A percentile compares a stretch with the other conserved stretches of the same genome.
Evolutionary conservation across 164 flowering plant species (phyloP).

Genomic region (Umbilicus rupestris): DNA sequence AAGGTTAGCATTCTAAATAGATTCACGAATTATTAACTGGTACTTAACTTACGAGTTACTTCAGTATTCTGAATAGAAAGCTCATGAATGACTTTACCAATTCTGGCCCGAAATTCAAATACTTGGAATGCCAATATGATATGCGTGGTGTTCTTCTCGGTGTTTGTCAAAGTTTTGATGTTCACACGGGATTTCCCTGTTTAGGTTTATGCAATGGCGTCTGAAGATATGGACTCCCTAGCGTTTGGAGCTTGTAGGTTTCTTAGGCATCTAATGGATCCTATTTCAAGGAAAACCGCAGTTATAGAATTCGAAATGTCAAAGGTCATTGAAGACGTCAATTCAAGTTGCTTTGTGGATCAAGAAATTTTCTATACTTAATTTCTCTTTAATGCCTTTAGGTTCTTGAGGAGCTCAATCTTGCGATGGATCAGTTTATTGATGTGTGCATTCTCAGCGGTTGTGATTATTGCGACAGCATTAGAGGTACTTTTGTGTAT

Average conservation of each 20-base stretch:
- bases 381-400: conserved; percentile 18
- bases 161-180: background rate
- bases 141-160: too few relatives aligned
- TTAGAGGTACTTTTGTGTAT: conserved; percentile 48
- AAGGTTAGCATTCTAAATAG: conserved; percentile 4
- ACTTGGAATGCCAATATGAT: too few relatives aligned
- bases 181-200: background rate
- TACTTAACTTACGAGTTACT: background rate
- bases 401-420: conserved; percentile 81
- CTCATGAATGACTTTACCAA: background rate
- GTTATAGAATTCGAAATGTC: conserved; percentile 90
- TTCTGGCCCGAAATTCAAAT: background rate
- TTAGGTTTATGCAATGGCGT: conserved; percentile 94
- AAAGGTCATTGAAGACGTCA: conserved; percentile 38
- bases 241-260: conserved; percentile 96
- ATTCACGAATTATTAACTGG: background rate
- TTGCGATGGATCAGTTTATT: conserved; percentile 92
- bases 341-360: background rate
- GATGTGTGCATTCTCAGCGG: conserved; percentile 97
- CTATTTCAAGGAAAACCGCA: conserved; percentile 81
- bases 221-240: conserved; percentile 98
- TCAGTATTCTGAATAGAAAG: background rate
- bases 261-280: conserved; percentile 96
- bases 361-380: background rate
- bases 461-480: conserved; percentile 94